Evolutionary conservation across 305 asterid genomes (phyloP).

Genomic region (Ilex paraguariensis): DNA sequence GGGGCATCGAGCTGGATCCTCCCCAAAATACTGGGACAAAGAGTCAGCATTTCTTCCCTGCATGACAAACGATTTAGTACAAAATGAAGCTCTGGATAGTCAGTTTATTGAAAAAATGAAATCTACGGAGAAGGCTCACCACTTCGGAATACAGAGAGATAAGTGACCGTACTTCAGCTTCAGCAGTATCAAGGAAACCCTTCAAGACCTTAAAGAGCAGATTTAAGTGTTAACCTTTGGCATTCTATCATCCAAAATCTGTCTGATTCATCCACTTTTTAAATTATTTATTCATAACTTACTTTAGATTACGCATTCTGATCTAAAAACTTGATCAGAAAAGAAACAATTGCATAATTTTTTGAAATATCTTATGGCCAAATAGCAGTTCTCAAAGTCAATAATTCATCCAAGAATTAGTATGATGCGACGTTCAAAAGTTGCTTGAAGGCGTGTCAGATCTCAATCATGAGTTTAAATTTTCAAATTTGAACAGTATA

Average conservation of each 20-base stretch:
- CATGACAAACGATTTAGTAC: slow-evolving; percentile 20
- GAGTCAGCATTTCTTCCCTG: slow-evolving; percentile 99
- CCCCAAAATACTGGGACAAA: slow-evolving; percentile 86
- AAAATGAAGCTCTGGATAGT: slow-evolving; percentile 8
- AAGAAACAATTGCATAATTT: no score
- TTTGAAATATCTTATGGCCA: no score
- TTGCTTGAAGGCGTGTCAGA: no score
- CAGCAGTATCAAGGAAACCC: slow-evolving; percentile 79
- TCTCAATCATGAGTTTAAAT: no score
- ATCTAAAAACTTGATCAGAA: no score
- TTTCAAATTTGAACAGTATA: no score
- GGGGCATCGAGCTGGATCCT: slow-evolving; percentile 98
- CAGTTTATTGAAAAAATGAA: neutral
- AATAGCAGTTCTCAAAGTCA: no score
- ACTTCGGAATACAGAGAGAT: slow-evolving; percentile 87
- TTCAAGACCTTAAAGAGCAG: slow-evolving; percentile 60
- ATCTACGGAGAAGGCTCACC: slow-evolving; percentile 42
- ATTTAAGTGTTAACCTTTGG: slow-evolving; percentile 17
- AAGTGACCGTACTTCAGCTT: slow-evolving; percentile 93
- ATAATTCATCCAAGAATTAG: no score
- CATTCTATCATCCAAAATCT: neutral
- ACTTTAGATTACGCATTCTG: no score
- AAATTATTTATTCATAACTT: no score
- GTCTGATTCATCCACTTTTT: no score
- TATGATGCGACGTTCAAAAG: no score